Conservation (phyloP, 768 basidiomycete genomes). For the Boletus tomentosulus region DNA sequence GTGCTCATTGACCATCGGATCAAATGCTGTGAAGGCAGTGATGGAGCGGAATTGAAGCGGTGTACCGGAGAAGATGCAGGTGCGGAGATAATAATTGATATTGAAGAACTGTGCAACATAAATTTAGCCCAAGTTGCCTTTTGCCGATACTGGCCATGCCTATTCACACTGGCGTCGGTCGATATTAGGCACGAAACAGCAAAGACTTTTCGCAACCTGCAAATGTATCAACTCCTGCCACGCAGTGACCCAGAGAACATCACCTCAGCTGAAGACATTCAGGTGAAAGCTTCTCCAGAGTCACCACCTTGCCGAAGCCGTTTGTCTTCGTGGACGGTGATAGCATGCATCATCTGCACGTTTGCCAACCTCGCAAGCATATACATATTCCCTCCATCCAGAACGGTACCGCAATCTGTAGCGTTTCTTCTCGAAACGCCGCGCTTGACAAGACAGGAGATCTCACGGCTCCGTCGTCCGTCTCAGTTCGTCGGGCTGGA, state of each 20-base stretch:
- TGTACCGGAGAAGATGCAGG: not conserved
- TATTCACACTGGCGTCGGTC: not conserved
- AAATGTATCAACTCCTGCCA: conserved; percentile 4
- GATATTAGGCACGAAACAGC: not conserved
- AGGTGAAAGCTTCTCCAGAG: not conserved
- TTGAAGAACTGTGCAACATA: not conserved
- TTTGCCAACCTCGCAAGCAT: conserved; percentile 4
- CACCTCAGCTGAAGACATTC: not conserved
- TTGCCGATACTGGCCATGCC: no score
- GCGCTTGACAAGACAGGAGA: conserved; percentile 7
- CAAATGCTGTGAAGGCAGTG: not conserved
- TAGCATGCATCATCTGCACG: conserved; percentile 4
- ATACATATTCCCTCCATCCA: conserved; percentile 1
- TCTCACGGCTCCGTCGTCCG: conserved; percentile 21
- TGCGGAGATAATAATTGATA: no score
- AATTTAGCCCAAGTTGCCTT: no score
- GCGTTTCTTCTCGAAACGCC: conserved; percentile 6
- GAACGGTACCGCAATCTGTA: not conserved
- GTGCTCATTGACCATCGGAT: not conserved
- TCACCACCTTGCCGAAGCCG: not conserved
- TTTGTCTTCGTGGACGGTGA: not conserved
- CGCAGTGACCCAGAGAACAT: not conserved
- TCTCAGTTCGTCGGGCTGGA: conserved; percentile 30
- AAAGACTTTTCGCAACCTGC: not conserved
- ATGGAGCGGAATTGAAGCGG: not conserved